phyloP scores from a whole-genome alignment of 2,329 filamentous ascomycete species.

The Calonectria hongkongensis region DNA sequence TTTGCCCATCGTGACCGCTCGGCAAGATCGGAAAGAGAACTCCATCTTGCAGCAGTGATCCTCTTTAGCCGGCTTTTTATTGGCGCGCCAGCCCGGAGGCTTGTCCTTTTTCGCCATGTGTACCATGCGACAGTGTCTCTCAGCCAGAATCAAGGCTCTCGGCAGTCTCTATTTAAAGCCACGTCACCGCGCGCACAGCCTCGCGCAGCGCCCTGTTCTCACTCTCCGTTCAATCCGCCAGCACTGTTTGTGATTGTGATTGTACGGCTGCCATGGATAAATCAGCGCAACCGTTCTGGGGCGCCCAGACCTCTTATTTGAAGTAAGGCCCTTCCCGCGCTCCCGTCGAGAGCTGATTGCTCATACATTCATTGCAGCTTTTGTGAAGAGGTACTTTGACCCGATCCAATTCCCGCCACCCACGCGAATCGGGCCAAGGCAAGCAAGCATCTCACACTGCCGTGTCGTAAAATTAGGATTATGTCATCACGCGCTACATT shows the following conservation, averaged over 20 bases:
- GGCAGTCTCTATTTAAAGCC: slow-evolving; percentile 23
- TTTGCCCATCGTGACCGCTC: slow-evolving; percentile 10
- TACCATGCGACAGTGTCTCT: slow-evolving; percentile 1
- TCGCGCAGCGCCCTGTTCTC: background rate
- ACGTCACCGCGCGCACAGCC: slow-evolving; percentile 24
- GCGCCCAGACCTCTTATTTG: slow-evolving; percentile 57
- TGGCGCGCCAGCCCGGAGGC: slow-evolving; percentile 1
- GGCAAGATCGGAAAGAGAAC: slow-evolving; percentile 18
- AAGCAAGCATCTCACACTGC: slow-evolving; percentile 25
- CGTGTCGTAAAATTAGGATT: slow-evolving; percentile 53
- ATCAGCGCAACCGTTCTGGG: slow-evolving; percentile 53
- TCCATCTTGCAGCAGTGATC: slow-evolving; percentile 14
- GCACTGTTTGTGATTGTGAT: background rate
- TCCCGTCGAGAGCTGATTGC: background rate
- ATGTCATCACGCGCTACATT: slow-evolving; percentile 64
- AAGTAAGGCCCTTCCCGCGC: slow-evolving; percentile 50
- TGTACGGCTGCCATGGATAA: slow-evolving; percentile 5
- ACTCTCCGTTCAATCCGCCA: background rate
- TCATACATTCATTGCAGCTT: slow-evolving; percentile 46
- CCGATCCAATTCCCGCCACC: background rate
- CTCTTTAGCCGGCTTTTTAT: background rate
- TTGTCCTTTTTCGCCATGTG: slow-evolving; percentile 13
- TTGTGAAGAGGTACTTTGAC: slow-evolving; percentile 55
- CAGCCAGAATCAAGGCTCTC: background rate
- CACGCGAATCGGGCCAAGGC: background rate